A percentile compares a stretch with the other conserved stretches of the same genome.
Conservation (phyloP, 2,329 filamentous ascomycete species). For the Pseudogymnoascus sp. region DNA sequence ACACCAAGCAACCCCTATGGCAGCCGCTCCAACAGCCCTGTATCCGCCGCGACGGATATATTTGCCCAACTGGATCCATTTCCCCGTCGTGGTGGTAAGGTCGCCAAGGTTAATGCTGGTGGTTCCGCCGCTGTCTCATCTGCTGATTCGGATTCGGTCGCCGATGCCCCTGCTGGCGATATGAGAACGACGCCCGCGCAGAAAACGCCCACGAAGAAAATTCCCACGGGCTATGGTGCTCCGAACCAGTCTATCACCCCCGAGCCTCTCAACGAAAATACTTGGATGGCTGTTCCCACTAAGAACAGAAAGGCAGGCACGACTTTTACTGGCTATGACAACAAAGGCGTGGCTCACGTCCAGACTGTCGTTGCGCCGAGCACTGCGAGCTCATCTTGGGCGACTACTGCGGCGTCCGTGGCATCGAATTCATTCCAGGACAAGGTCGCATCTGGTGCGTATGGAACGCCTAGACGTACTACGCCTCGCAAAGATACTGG, state of each 20-base stretch:
- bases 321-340: background rate
- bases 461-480: background rate
- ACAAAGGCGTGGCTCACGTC: background rate
- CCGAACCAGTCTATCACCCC: background rate
- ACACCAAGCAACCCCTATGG: background rate
- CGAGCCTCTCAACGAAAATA: no score
- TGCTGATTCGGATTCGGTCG: background rate
- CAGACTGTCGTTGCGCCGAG: background rate
- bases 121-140: background rate
- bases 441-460: background rate
- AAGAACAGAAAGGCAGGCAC: background rate
- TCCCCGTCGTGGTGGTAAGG: background rate
- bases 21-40: background rate
- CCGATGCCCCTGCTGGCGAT: background rate
- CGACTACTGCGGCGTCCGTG: background rate
- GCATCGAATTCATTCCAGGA: background rate
- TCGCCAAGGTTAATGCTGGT: background rate
- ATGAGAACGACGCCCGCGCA: background rate
- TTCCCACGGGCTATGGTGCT: background rate
- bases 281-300: background rate
- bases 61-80: background rate
- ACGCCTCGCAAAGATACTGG: background rate
- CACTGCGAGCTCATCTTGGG: background rate
- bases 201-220: background rate
- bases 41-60: background rate